A percentile compares a stretch with the other conserved stretches of the same genome.
Conservation (phyloP, 371 early-diverging fungal species). For the Apophysomyces trapeziformis region DNA sequence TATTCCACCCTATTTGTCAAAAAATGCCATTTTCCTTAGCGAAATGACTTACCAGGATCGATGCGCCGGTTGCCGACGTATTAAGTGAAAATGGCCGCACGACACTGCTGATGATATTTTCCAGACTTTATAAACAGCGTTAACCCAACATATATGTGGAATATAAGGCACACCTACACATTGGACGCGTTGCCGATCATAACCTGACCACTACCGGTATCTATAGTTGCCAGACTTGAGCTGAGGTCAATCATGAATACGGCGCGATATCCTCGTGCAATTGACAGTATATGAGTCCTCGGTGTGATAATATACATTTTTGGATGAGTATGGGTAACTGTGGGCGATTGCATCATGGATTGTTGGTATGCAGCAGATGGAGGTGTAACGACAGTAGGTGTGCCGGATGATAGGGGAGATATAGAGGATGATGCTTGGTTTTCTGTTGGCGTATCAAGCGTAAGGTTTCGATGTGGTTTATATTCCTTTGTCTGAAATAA, state of each 20-base stretch:
- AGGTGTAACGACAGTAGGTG: background rate
- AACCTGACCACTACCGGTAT: conserved; percentile 53
- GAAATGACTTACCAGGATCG: conserved; percentile 7
- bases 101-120: conserved; percentile 35
- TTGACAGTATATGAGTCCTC: conserved; percentile 61
- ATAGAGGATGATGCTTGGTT: background rate
- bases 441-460: background rate
- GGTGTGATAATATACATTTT: conserved; percentile 61
- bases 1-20: conserved; percentile 19
- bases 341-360: background rate
- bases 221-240: conserved; percentile 72
- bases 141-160: background rate
- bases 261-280: conserved; percentile 62
- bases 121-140: conserved; percentile 19
- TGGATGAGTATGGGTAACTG: conserved; percentile 3
- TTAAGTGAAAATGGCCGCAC: conserved; percentile 37
- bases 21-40: background rate
- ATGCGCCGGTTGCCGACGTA: conserved; percentile 14
- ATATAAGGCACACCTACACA: conserved; percentile 42
- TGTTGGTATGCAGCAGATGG: conserved; percentile 2
- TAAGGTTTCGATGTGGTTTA: background rate
- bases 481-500: background rate
- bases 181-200: conserved; percentile 57
- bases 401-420: background rate
- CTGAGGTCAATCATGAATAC: conserved; percentile 76